Percentiles rank a stretch among this genome's conserved stretches.
phyloP scores from a whole-genome alignment of 2,329 filamentous ascomycete species.

The Tolypocladium guangdongense region DNA sequence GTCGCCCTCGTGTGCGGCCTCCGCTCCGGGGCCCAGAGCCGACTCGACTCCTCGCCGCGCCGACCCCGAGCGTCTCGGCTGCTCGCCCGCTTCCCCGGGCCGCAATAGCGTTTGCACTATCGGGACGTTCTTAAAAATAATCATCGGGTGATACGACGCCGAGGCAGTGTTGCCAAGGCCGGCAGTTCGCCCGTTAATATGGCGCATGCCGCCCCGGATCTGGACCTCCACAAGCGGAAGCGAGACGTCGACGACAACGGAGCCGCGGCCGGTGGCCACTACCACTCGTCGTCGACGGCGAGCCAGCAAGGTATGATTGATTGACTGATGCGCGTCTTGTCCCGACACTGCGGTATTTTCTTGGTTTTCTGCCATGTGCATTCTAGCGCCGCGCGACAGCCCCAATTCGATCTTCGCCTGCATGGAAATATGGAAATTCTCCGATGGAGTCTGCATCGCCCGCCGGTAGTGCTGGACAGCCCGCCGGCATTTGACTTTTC shows the following conservation, averaged over 20 bases:
- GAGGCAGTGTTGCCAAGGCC: neutral
- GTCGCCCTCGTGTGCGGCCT: neutral
- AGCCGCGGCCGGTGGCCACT: constrained; percentile 25
- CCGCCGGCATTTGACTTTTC: neutral
- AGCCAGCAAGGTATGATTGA: constrained; percentile 30
- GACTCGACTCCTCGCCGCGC: neutral
- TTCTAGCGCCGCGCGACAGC: neutral
- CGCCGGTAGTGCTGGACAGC: neutral
- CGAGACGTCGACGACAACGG: constrained; percentile 34
- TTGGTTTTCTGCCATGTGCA: neutral
- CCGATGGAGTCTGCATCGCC: neutral
- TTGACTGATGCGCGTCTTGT: neutral
- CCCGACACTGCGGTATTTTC: neutral
- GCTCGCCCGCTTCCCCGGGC: neutral
- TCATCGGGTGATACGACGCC: neutral
- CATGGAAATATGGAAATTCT: neutral
- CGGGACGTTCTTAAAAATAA: neutral
- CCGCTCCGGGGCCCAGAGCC: neutral
- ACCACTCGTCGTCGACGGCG: constrained; percentile 24
- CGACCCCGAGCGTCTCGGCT: neutral
- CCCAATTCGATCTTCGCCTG: neutral
- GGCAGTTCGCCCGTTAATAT: constrained; percentile 15
- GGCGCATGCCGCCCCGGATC: constrained; percentile 28
- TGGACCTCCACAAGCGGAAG: constrained; percentile 36
- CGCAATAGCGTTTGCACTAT: neutral